Base-by-base conservation (phyloP, 345 rosid genomes). In the Aquilaria yunnanensis region DNA sequence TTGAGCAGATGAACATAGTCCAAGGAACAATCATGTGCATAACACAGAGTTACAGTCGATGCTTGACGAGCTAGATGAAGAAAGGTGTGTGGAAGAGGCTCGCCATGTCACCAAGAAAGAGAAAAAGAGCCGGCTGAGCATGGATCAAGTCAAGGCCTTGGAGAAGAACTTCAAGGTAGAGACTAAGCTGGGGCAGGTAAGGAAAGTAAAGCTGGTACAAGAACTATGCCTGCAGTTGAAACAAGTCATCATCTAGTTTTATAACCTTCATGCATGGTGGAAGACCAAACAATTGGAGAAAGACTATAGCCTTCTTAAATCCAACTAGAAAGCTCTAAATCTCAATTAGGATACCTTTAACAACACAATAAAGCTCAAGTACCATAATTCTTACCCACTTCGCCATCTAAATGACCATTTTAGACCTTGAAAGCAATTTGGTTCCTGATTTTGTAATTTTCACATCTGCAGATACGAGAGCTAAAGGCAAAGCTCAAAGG, bases 211-310 rank as follows among this genome's bases (percentile, higher is more conserved):
- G 66, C 63, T 90, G n/a, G 97, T 95, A 0, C 88, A 85, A 66
- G 95, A 90, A 61, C 88, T 90, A 14, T 92, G 92, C 1, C 61
- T 90, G 66, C 92, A 90, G 51, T 95, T 95, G 0, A 81, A 95
- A 62, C 97, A 90, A 72, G 95, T 90, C 1, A 95, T 92, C 9
- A 90, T 90, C 47, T 90, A 95, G 97, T 90, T 87, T 60, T 92
- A 90, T 53, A 89, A 89, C 81, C 89, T 92, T 30, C 89, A 94
- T 37, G 96, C 96, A 3, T 71, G 95, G 32, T 90, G 95, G 92
- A 90, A 90, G 64, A 87, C 92, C 60, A 90, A 87, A 71, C 94
- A 90, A 61, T 67, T 90, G 16, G 89, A 90, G 63, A 77, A 81
- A 67, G 95, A 90, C 57, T 90, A 87, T 34, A 80, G 81, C 9